A percentile compares a stretch with the other conserved stretches of the same genome.
phyloP scores from a whole-genome alignment of 345 rosid species.

The Physaria fendleri region DNA sequence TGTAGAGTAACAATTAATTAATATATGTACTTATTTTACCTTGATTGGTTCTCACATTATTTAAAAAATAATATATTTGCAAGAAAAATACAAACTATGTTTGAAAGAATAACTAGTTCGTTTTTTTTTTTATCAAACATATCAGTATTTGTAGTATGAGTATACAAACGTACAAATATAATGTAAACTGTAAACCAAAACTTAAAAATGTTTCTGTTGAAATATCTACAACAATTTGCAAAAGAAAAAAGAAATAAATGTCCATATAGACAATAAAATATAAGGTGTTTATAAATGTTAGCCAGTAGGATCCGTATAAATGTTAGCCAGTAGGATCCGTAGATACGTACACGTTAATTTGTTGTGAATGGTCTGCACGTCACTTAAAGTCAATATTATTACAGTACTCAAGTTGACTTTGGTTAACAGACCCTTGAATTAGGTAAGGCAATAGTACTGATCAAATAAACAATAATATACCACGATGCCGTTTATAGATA shows the following conservation, averaged over 20 bases:
- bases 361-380: not conserved
- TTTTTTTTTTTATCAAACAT: not conserved
- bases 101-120: not conserved
- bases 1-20: not conserved
- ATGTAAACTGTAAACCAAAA: not conserved
- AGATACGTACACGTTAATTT: constrained; percentile 24
- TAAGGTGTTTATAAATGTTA: not conserved
- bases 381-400: not conserved
- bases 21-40: not conserved
- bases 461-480: not conserved
- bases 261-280: not conserved
- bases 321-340: not conserved
- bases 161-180: not conserved
- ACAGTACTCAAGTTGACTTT: constrained; percentile 19
- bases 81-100: not conserved
- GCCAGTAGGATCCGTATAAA: not conserved
- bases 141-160: not conserved
- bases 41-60: not conserved
- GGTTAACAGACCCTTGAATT: not conserved
- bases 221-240: not conserved
- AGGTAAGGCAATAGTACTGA: not conserved
- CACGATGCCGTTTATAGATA: not conserved
- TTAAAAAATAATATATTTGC: not conserved
- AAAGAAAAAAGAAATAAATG: not conserved
- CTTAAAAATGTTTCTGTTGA: not conserved